Base-by-base conservation (phyloP, 495 filamentous ascomycete genomes). In the Extremus antarcticus region DNA sequence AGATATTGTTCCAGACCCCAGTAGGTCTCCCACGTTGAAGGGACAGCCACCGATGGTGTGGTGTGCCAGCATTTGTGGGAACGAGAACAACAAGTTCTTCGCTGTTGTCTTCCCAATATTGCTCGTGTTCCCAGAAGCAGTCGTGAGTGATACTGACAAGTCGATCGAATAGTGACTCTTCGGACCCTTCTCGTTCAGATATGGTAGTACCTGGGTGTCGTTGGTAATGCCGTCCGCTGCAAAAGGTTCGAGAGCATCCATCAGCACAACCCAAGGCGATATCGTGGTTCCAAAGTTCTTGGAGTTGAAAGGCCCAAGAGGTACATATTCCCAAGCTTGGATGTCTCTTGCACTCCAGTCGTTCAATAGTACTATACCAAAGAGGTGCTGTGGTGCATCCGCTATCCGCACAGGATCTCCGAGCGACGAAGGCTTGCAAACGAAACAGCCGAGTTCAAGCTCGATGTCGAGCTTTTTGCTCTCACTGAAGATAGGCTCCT, bases 241-340 rank as follows among this genome's bases (percentile, higher is more conserved):
- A 68, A 85, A 85, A 1, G 85, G 84, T 68, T 87, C 86, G 29
- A 95, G 71, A 13, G 91, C 90, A 62, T 94, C 89, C 15, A 84
- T 70, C 2, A 92, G 71, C 15, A 97, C 87, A 0, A 97, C 84
- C 91, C 91, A 97, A 0, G 89, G 78, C 51, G 82, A 87, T 56
- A 96, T 86, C 1, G 79, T 86, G 0, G 89, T 92, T n/a, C 82
- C 88, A 68, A 95, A 94, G 68, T 92, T 95, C 77, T 97, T 97
- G 4, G 80, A 74, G 57, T 87, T 91, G 71, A 97, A 95, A 0
- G 90, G 90, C 1, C 72, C 71, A 0, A 71, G 61, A 3, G 70
- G 71, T 2, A 70, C 67, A 61, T 91, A 94, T 70, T 96, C 90
- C 89, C 89, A 96, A 3, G 76, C 74, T 68, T 96, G 90, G 43